Conservation (phyloP, 73 alveolate genomes). For the Stentor coeruleus region DNA sequence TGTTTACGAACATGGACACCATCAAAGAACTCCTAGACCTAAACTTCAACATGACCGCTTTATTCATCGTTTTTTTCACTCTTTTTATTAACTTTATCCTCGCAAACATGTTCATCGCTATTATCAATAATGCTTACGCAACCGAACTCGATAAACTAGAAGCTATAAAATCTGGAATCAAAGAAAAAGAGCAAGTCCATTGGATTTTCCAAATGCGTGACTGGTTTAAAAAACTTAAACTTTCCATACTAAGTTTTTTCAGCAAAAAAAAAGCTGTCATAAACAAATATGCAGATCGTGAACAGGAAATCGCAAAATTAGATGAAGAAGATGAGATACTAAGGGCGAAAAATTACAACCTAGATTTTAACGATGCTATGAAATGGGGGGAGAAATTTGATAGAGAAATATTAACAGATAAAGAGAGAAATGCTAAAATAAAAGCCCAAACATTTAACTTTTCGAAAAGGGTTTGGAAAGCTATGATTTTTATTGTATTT, state of each 20-base stretch:
- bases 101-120: conserved; percentile 25
- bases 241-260: neutral
- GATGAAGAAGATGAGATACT: conserved; percentile 10
- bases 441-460: neutral
- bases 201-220: neutral
- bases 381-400: conserved; percentile 14
- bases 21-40: conserved; percentile 9
- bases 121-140: neutral
- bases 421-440: neutral
- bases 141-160: neutral
- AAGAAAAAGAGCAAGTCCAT: neutral
- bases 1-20: conserved; percentile 14
- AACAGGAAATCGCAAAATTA: neutral
- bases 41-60: neutral
- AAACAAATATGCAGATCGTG: neutral
- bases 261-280: conserved; percentile 12
- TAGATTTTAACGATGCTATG: conserved; percentile 7
- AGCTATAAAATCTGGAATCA: neutral
- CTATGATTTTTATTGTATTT: conserved; percentile 21
- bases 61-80: conserved; percentile 9
- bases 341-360: conserved; percentile 8
- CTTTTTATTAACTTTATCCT: conserved; percentile 22
- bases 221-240: neutral
- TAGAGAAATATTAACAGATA: conserved; percentile 8
- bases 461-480: conserved; percentile 14